Conservation (phyloP, 2,329 filamentous ascomycete species). For the Helminthosporium solani region DNA sequence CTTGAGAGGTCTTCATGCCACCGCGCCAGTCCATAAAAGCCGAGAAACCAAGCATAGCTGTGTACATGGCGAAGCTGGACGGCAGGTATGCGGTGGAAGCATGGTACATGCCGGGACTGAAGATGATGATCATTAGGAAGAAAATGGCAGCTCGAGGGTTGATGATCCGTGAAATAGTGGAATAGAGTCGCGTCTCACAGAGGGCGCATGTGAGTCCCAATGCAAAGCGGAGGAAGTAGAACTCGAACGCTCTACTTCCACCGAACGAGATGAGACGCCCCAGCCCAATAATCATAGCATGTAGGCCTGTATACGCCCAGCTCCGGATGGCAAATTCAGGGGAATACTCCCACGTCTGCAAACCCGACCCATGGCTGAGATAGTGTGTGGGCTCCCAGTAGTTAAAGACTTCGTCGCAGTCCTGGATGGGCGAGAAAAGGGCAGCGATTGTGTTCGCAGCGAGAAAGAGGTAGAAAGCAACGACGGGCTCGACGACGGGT, state of each 20-base stretch:
- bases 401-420: constrained; percentile 98
- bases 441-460: constrained; percentile 74
- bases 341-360: constrained; percentile 99
- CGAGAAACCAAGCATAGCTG: constrained; percentile 78
- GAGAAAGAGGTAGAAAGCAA: constrained; percentile 79
- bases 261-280: constrained; percentile 55
- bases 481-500: constrained; percentile 61
- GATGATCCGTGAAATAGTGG: constrained; percentile 71
- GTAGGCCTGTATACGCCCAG: constrained; percentile 84
- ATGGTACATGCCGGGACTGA: constrained; percentile 91
- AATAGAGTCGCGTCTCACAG: constrained; percentile 80
- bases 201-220: constrained; percentile 76
- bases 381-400: constrained; percentile 99
- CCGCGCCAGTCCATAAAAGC: constrained; percentile 89
- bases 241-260: constrained; percentile 61
- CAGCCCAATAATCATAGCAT: constrained; percentile 70
- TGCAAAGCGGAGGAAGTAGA: constrained; percentile 79
- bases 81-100: constrained; percentile 84
- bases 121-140: constrained; percentile 74
- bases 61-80: constrained; percentile 97
- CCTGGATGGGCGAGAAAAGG: constrained; percentile 84
- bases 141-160: constrained; percentile 82
- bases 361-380: constrained; percentile 83
- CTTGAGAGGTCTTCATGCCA: constrained; percentile 75
- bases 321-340: constrained; percentile 92